These are phyloP conservation scores for Pichia gijzeniarum DNA, from an alignment of 805 yeast genomes.

Conservation along the genomic window DNA sequence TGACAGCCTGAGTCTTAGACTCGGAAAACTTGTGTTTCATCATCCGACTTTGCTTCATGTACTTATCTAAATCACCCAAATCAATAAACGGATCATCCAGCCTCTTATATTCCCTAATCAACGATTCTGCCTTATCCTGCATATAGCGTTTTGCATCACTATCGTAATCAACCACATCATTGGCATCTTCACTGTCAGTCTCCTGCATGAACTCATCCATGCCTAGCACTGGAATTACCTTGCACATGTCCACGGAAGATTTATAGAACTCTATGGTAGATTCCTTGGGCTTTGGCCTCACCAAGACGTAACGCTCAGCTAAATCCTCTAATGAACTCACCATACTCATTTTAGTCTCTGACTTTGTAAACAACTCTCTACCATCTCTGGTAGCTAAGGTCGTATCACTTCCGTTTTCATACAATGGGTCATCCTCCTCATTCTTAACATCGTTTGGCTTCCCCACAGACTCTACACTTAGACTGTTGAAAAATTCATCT, in stretches of 20 bases:
- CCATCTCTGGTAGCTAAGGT: too few relatives aligned
- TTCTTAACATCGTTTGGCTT: neutral
- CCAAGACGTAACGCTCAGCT: neutral
- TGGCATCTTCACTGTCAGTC: neutral
- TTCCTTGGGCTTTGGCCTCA: neutral
- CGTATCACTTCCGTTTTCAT: too few relatives aligned
- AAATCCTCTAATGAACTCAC: neutral
- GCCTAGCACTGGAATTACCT: slow-evolving; percentile 1
- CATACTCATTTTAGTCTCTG: neutral
- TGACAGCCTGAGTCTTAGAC: neutral
- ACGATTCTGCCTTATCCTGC: neutral
- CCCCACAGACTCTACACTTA: neutral
- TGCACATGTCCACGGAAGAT: neutral
- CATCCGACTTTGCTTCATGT: slow-evolving; percentile 8
- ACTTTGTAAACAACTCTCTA: neutral
- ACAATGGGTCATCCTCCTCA: neutral
- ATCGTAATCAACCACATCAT: neutral
- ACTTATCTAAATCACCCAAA: slow-evolving; percentile 7
- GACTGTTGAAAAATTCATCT: neutral
- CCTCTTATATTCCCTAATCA: slow-evolving; percentile 1
- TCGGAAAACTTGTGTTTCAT: slow-evolving; percentile 9
- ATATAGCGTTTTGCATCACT: neutral
- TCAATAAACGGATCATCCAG: slow-evolving; percentile 7
- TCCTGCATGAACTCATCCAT: neutral
- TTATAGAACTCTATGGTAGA: neutral